A percentile compares a stretch with the other conserved stretches of the same genome.
Conservation (phyloP, 257 asterid species). For the Jasminum sambac region DNA sequence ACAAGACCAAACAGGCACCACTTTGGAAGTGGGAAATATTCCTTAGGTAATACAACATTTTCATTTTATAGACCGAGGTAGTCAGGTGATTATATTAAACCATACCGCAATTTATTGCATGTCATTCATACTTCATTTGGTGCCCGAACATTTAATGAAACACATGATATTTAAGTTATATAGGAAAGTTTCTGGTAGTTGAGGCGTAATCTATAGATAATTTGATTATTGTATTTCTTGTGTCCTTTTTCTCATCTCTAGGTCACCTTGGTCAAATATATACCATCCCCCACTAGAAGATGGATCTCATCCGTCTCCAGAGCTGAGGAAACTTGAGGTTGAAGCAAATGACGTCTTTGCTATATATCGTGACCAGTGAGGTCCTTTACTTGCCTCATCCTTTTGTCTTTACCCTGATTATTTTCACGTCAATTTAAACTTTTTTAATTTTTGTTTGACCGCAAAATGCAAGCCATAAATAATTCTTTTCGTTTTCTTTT, state of each 20-base stretch:
- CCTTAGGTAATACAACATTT: background rate
- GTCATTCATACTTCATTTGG: constrained; percentile 3
- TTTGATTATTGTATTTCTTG: constrained; percentile 10
- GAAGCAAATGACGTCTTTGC: constrained; percentile 97
- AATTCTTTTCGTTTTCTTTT: background rate
- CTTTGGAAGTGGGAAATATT: constrained; percentile 6
- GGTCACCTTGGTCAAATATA: constrained; percentile 96
- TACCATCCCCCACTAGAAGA: constrained; percentile 87
- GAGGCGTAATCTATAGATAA: background rate
- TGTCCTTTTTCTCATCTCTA: constrained; percentile 26
- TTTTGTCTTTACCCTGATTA: constrained; percentile 32
- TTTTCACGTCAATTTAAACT: background rate
- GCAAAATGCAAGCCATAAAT: constrained; percentile 10
- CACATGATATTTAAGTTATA: background rate
- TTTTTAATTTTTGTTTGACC: constrained; percentile 3
- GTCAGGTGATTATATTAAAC: background rate
- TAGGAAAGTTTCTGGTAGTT: background rate
- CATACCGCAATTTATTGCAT: constrained; percentile 5
- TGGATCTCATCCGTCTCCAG: constrained; percentile 78
- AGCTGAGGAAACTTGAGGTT: constrained; percentile 89
- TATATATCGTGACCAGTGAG: constrained; percentile 99
- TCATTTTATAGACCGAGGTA: background rate
- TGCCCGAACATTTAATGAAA: constrained; percentile 14
- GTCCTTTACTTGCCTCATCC: constrained; percentile 76
- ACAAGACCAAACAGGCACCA: no score